Evolutionary conservation across 257 asterid species (phyloP).

Genomic region (Solanum phureja): DNA sequence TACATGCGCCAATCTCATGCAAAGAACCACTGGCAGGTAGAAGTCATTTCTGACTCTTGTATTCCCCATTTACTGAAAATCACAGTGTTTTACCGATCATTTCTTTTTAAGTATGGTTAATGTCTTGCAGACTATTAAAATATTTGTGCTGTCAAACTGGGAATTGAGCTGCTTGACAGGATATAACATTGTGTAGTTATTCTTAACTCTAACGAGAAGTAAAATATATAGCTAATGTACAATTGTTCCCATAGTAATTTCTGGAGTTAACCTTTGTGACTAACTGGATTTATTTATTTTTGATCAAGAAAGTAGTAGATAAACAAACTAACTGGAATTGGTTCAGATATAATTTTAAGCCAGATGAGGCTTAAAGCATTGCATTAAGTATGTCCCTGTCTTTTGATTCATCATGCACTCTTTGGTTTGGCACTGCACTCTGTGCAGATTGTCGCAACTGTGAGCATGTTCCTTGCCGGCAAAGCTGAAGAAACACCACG

Average conservation of each 20-base stretch:
- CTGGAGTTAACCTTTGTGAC: background rate
- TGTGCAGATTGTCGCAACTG: conserved; percentile 42
- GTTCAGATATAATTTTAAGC: background rate
- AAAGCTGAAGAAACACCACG: conserved; percentile 63
- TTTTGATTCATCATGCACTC: conserved; percentile 4
- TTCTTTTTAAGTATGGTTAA: background rate
- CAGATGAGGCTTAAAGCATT: background rate
- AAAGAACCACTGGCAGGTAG: conserved; percentile 65
- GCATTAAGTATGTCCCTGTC: background rate
- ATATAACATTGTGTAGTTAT: background rate
- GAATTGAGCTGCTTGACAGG: background rate
- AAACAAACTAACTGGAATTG: background rate
- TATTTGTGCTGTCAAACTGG: background rate
- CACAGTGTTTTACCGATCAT: background rate
- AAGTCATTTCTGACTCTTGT: background rate
- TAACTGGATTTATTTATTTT: background rate
- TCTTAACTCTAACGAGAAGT: background rate
- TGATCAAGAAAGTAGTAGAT: background rate
- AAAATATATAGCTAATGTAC: background rate
- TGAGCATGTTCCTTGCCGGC: conserved; percentile 54
- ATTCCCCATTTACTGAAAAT: background rate
- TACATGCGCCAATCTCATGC: conserved; percentile 57
- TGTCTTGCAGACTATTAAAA: background rate
- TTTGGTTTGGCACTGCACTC: conserved; percentile 3
- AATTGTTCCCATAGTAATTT: background rate